Evolutionary conservation across 306 rosid genomes (phyloP).

Genomic region (Hylodesmum podocarpum): DNA sequence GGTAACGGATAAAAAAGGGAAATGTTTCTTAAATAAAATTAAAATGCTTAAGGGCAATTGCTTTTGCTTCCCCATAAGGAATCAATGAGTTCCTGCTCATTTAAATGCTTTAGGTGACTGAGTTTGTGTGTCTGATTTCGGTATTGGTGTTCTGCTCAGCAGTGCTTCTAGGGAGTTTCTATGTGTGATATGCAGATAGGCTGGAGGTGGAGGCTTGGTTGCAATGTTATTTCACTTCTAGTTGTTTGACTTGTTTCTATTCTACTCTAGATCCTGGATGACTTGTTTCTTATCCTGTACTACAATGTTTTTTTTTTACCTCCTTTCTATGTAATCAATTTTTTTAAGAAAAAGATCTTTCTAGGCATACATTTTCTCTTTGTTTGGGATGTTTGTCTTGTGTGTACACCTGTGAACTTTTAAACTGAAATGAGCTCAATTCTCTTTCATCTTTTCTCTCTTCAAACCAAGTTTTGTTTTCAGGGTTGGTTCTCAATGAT

Average conservation of each 20-base stretch:
- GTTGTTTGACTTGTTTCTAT: conserved; percentile 3
- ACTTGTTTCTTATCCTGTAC: conserved; percentile 3
- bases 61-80: conserved; percentile 5
- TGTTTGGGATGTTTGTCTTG: background rate
- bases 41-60: background rate
- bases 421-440: background rate
- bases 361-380: background rate
- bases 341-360: background rate
- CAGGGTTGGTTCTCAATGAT: conserved; percentile 23
- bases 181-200: background rate
- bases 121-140: background rate
- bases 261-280: background rate
- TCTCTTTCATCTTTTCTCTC: background rate
- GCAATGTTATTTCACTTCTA: background rate
- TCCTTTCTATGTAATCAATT: background rate
- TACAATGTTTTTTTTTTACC: background rate
- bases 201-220: background rate
- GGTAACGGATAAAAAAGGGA: background rate
- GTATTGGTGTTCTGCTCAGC: background rate
- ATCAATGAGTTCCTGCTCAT: background rate
- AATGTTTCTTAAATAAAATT: background rate
- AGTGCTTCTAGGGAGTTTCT: background rate
- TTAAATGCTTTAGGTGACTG: background rate
- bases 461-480: background rate
- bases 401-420: background rate